Base-by-base conservation (phyloP, 2,329 filamentous ascomycete genomes). In the Fusarium penzigii region DNA sequence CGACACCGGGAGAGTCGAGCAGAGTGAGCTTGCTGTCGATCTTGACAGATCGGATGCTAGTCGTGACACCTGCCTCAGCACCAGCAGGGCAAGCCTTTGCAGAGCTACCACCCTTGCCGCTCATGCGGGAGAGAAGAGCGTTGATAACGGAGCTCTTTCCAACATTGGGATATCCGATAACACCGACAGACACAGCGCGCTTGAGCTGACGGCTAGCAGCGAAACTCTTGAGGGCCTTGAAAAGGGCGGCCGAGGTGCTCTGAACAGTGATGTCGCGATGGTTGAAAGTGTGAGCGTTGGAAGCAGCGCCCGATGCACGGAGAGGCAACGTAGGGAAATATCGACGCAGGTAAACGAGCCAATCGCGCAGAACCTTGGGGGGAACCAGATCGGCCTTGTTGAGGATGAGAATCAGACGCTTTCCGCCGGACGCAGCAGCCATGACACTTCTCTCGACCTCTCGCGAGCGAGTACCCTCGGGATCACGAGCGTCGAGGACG, bases 141-240 rank as follows among this genome's bases (percentile, higher is more conserved):
- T 97, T 97, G 80, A 97, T 96, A 65, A 97, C 91, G 46, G 92
- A 96, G 29, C 91, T 96, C 78, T 97, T 97, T 69, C 92, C 92
- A 53, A 96, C 92, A 70, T 97, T 97, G 65, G 92, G 92, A 72
- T 96, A 97, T 29, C 92, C 92, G 63, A 97, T 95, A 56, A 97
- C 90, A 59, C 92, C 92, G 55, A 97, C 92, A 17, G 90, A 92
- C 65, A 96, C 85, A 48, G 92, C 88, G 50, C 92, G 88, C 80
- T 96, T 96, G 61, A 97, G 78, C 69, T 95, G 87, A 65, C 89
- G 89, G 55, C 83, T 83, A 52, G 90, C 87, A 10, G 92, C 90
- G 68, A 89, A 97, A 41, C 90, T 87, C 78, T 97, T 97, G 55
- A 97, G 83, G 1, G 92, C 90, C 65, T 87, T 90, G 79, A 97